Evolutionary conservation across 1,284 basidiomycete species (phyloP).

Genomic region (Rhodotorula sp.): DNA sequence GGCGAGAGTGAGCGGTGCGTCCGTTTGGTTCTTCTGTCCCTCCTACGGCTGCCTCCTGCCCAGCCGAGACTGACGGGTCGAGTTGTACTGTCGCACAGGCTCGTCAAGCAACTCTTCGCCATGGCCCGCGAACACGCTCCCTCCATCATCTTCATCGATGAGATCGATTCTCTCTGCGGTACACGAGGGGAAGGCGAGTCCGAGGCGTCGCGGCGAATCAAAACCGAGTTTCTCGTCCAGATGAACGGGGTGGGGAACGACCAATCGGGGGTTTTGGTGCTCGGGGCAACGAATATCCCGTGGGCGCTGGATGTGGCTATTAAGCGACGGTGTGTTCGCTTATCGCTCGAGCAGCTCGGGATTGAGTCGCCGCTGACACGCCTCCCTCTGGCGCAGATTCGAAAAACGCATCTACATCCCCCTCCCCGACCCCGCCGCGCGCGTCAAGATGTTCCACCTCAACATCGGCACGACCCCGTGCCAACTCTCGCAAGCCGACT

Average conservation of each 20-base stretch:
- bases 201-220: conserved; percentile 92
- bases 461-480: conserved; percentile 93
- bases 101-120: conserved; percentile 94
- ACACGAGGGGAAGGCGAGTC: conserved; percentile 94
- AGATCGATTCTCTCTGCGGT: conserved; percentile 94
- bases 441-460: conserved; percentile 92
- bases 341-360: background rate
- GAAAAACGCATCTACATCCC: conserved; percentile 99
- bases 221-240: conserved; percentile 91
- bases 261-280: conserved; percentile 92
- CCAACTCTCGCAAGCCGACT: conserved; percentile 74
- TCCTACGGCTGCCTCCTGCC: background rate
- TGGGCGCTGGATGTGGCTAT: conserved; percentile 98
- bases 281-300: conserved; percentile 98
- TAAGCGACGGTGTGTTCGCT: conserved; percentile 71
- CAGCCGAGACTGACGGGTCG: too few species aligned
- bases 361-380: background rate
- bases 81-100: conserved; percentile 54
- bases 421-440: conserved; percentile 88
- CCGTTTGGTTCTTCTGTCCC: conserved; percentile 24
- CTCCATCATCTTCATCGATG: conserved; percentile 97
- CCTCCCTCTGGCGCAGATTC: conserved; percentile 23
- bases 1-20: conserved; percentile 88
- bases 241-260: conserved; percentile 99
- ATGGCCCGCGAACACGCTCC: conserved; percentile 96